Evolutionary conservation across 2,329 filamentous ascomycete species (phyloP).

Genomic region (Acephala macrosclerotiorum): DNA sequence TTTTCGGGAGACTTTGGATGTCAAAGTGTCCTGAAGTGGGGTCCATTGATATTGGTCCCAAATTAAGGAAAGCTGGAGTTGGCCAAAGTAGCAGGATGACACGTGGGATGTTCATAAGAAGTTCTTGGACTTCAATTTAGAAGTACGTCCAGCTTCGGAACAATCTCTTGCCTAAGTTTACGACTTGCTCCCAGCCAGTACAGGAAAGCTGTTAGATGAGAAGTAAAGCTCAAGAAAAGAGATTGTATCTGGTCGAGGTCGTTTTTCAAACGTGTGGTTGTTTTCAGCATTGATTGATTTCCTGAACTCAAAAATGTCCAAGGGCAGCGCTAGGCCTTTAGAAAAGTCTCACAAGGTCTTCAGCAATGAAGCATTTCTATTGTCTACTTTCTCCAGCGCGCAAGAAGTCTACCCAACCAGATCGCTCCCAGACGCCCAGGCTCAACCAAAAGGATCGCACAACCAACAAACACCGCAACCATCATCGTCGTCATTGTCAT

Average conservation of each 20-base stretch:
- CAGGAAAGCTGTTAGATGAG: not conserved
- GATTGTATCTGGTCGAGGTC: too few species aligned
- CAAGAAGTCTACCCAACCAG: not conserved
- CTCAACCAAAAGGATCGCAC: constrained; percentile 12
- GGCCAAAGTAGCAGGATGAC: too few species aligned
- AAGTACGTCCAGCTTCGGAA: too few species aligned
- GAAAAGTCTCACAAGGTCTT: not conserved
- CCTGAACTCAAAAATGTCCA: not conserved
- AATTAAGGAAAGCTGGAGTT: too few species aligned
- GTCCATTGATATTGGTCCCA: too few species aligned
- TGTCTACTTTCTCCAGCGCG: not conserved
- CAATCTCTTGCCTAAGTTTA: too few species aligned
- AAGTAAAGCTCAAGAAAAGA: too few species aligned
- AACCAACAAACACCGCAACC: not conserved
- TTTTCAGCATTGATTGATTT: too few species aligned
- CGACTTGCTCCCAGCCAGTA: not conserved
- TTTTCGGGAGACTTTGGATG: not conserved
- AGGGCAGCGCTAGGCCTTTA: not conserved
- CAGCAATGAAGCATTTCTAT: constrained; percentile 1
- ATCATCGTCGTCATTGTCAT: not conserved
- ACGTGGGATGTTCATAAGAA: too few species aligned
- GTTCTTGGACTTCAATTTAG: too few species aligned
- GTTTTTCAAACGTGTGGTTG: too few species aligned
- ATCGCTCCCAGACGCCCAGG: constrained; percentile 3
- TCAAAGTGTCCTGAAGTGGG: not conserved